Percentiles rank a stretch among this genome's conserved stretches.
phyloP scores from a whole-genome alignment of 352 stramenopile genomes.

The Pythium periplocum region DNA sequence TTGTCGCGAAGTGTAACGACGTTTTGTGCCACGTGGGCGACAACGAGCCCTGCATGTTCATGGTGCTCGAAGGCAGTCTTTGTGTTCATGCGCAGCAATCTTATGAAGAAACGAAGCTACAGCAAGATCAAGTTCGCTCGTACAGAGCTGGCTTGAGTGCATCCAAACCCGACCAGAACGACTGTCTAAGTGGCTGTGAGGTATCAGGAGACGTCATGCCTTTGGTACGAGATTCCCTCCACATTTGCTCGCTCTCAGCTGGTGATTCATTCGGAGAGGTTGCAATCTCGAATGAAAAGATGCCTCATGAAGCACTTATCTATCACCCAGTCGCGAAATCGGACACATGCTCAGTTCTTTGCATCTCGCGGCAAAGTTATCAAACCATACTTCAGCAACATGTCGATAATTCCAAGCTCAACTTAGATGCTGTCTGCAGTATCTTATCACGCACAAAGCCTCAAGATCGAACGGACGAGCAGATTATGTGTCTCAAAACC shows the following conservation, averaged over 20 bases:
- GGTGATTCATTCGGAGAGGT: constrained; percentile 37
- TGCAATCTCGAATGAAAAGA: constrained; percentile 3
- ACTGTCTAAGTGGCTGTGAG: constrained; percentile 16
- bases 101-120: constrained; percentile 15
- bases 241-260: constrained; percentile 29
- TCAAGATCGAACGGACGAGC: constrained; percentile 40
- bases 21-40: constrained; percentile 17
- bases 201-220: neutral
- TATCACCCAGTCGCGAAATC: constrained; percentile 20
- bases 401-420: constrained; percentile 23
- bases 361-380: constrained; percentile 27
- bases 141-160: too few relatives aligned
- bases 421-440: constrained; percentile 10
- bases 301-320: constrained; percentile 24
- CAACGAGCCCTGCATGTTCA: constrained; percentile 20
- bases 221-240: constrained; percentile 11
- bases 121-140: neutral
- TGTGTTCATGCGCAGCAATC: constrained; percentile 23
- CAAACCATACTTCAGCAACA: constrained; percentile 13
- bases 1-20: constrained; percentile 24
- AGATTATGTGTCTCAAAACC: constrained; percentile 25
- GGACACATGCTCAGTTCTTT: constrained; percentile 16
- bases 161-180: neutral
- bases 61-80: constrained; percentile 34
- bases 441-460: constrained; percentile 26